phyloP scores from a whole-genome alignment of 75 land plant genomes.

The Larix kaempferi region DNA sequence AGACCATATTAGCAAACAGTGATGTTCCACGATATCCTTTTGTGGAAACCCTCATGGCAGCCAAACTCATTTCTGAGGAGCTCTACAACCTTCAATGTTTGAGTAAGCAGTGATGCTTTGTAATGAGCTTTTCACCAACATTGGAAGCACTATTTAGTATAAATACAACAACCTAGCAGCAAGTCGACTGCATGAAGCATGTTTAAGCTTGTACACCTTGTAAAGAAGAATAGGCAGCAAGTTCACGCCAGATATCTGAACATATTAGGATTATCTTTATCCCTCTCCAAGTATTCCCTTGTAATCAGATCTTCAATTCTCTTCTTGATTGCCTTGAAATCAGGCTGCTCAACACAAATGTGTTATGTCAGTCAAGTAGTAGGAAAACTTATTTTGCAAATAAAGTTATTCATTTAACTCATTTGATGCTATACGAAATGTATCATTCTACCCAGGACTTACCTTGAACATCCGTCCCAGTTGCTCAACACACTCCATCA shows the following conservation, averaged over 20 bases:
- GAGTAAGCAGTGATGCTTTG: neutral
- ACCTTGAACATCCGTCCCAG: constrained; percentile 96
- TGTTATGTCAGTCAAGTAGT: neutral
- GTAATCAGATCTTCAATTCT: constrained; percentile 87
- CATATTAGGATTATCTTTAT: constrained; percentile 84
- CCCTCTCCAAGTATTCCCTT: constrained; percentile 83
- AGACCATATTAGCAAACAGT: neutral
- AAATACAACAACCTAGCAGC: neutral
- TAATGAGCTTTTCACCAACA: neutral
- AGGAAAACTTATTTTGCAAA: neutral
- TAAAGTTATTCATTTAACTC: neutral
- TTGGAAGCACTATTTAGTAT: neutral
- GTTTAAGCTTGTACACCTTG: neutral
- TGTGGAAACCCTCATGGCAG: neutral
- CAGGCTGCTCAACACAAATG: constrained; percentile 50
- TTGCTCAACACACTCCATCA: constrained; percentile 88
- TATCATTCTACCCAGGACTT: neutral
- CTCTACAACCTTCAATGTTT: neutral
- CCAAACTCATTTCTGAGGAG: neutral
- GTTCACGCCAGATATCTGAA: constrained; percentile 79
- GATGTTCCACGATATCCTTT: neutral
- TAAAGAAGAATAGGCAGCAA: too few relatives aligned
- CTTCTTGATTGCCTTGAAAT: constrained; percentile 91
- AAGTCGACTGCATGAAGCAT: neutral
- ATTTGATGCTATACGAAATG: neutral